phyloP scores from a whole-genome alignment of 192 early-diverging fungal species.

The Piromyces sp. region DNA sequence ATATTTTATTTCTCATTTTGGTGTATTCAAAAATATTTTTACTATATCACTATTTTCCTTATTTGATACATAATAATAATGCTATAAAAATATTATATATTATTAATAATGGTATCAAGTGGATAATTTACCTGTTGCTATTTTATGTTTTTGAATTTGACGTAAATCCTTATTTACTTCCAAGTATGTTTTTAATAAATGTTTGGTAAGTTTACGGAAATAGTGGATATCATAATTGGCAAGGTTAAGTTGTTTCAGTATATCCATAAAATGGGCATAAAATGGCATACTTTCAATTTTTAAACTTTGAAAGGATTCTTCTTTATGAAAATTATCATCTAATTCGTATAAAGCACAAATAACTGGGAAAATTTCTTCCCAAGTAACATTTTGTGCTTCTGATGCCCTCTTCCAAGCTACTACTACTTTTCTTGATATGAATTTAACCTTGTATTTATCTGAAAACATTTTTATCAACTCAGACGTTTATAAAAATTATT shows the following conservation, averaged over 20 bases:
- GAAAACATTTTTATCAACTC: neutral
- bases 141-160: neutral
- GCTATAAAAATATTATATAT: too few species aligned
- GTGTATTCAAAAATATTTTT: too few species aligned
- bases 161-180: neutral
- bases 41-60: too few species aligned
- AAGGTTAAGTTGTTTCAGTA: neutral
- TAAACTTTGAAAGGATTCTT: neutral
- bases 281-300: neutral
- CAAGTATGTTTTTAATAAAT: neutral
- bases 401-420: neutral
- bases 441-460: neutral
- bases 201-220: neutral
- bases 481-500: too few species aligned
- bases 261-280: neutral
- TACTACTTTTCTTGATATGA: neutral
- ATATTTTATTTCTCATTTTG: too few species aligned
- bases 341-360: neutral
- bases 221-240: neutral
- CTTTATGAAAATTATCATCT: neutral
- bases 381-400: neutral
- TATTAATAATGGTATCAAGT: too few species aligned
- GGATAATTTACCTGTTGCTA: neutral
- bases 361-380: neutral
- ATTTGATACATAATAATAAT: too few species aligned